Evolutionary conservation across 306 rosid genomes (phyloP).

Genomic region (Cicer judaicum): DNA sequence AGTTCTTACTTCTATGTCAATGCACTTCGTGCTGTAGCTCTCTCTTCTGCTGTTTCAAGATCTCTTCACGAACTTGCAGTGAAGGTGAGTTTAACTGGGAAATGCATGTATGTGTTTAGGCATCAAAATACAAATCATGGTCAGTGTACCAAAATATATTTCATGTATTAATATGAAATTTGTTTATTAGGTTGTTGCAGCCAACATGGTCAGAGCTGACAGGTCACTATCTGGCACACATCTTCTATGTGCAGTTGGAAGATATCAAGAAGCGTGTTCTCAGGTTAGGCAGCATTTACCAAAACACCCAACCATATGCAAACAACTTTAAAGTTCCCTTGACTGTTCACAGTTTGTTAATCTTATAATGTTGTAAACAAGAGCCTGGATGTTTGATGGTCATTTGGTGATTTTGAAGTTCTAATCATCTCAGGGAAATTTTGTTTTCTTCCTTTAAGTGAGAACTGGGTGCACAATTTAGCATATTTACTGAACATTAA

Average conservation of each 20-base stretch:
- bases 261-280: slow-evolving; percentile 99
- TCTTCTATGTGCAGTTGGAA: slow-evolving; percentile 98
- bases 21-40: slow-evolving; percentile 96
- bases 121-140: slow-evolving; percentile 36
- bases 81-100: slow-evolving; percentile 69
- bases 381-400: slow-evolving; percentile 27
- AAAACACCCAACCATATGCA: slow-evolving; percentile 9
- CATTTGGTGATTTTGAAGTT: not conserved
- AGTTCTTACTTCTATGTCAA: slow-evolving; percentile 89
- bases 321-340: slow-evolving; percentile 16
- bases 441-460: slow-evolving; percentile 28
- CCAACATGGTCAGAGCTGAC: slow-evolving; percentile 99
- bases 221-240: slow-evolving; percentile 95
- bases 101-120: slow-evolving; percentile 35
- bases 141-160: slow-evolving; percentile 33
- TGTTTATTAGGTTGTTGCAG: slow-evolving; percentile 85
- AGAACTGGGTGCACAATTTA: slow-evolving; percentile 10
- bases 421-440: slow-evolving; percentile 5
- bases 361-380: slow-evolving; percentile 20
- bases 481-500: slow-evolving; percentile 18
- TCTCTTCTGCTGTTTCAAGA: slow-evolving; percentile 90
- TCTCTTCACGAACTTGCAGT: slow-evolving; percentile 98
- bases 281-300: slow-evolving; percentile 64
- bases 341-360: slow-evolving; percentile 15
- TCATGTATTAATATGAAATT: slow-evolving; percentile 37